These are phyloP conservation scores for Paraconiothyrium sp. DNA, from an alignment of 2,329 filamentous ascomycete species.

Conservation along the genomic window DNA sequence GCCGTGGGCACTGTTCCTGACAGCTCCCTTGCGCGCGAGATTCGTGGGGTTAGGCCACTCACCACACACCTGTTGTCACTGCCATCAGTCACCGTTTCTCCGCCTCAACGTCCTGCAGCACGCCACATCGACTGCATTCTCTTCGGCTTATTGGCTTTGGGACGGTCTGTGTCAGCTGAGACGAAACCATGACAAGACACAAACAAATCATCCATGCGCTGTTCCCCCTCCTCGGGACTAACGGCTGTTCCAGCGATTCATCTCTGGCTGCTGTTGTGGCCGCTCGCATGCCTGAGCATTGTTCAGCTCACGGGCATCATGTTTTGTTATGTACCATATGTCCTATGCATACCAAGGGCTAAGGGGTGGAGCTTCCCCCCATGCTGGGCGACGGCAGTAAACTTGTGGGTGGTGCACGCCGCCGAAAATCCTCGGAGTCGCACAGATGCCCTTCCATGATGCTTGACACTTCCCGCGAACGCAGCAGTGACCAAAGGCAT, in stretches of 20 bases:
- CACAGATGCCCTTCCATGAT: conserved; percentile 1
- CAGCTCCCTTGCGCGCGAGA: conserved; percentile 9
- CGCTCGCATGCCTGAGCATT: conserved; percentile 32
- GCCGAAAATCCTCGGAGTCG: conserved; percentile 9
- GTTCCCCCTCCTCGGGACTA: conserved; percentile 46
- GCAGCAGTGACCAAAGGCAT: not conserved
- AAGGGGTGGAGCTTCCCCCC: conserved; percentile 17
- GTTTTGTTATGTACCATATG: conserved; percentile 24
- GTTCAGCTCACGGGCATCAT: conserved; percentile 26
- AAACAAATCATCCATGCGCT: conserved; percentile 36
- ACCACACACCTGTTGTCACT: conserved; percentile 28
- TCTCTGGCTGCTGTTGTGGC: conserved; percentile 46
- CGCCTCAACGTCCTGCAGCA: not conserved
- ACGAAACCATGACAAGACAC: conserved; percentile 19
- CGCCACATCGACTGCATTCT: not conserved
- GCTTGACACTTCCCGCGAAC: not conserved
- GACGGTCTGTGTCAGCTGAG: conserved; percentile 37
- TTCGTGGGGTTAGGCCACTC: conserved; percentile 14
- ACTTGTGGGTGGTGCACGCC: conserved; percentile 7
- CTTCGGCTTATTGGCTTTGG: conserved; percentile 17
- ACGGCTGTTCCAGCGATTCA: conserved; percentile 48
- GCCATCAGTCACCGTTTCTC: conserved; percentile 24
- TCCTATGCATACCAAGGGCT: conserved; percentile 18
- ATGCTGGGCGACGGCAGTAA: conserved; percentile 20
- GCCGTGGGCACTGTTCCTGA: conserved; percentile 5